Percentiles rank a stretch among this genome's conserved stretches.
Evolutionary conservation across 2,329 filamentous ascomycete genomes (phyloP).

Genomic region (Penicillium sp.): DNA sequence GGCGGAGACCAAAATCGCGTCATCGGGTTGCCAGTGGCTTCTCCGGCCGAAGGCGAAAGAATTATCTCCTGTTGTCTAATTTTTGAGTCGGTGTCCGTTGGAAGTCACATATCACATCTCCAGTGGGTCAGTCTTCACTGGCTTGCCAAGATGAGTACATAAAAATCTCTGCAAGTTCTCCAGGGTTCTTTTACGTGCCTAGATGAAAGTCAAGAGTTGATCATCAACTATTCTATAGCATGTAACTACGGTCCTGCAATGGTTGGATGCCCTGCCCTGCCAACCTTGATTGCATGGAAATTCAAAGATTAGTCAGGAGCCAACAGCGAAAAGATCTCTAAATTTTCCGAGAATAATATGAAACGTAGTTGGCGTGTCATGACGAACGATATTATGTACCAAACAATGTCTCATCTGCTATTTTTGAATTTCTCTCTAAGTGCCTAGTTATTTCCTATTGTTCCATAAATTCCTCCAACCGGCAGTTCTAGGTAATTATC

Average conservation of each 20-base stretch:
- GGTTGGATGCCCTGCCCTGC: slow-evolving; percentile 1
- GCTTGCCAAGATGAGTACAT: not conserved
- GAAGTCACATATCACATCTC: not conserved
- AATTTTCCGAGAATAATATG: not conserved
- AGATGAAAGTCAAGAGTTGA: not conserved
- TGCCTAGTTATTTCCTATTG: not conserved
- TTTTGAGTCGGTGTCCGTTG: not conserved
- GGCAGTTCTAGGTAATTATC: not conserved
- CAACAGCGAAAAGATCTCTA: not conserved
- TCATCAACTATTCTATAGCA: not conserved
- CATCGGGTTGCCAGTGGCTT: not conserved
- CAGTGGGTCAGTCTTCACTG: not conserved
- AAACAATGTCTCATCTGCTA: not conserved
- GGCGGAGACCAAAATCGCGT: not conserved
- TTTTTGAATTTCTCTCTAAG: not conserved
- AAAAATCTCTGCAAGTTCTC: not conserved
- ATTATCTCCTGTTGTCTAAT: not conserved
- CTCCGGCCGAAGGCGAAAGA: not conserved
- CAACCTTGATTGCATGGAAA: not conserved
- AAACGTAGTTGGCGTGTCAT: not conserved
- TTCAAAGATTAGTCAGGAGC: slow-evolving; percentile 13
- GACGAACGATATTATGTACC: not conserved
- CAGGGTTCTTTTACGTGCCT: too few relatives aligned
- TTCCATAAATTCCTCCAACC: not conserved
- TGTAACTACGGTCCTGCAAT: not conserved